Percentiles rank a stretch among this genome's conserved stretches.
phyloP scores from a whole-genome alignment of 192 early-diverging fungal genomes.

The Backusella westeae region DNA sequence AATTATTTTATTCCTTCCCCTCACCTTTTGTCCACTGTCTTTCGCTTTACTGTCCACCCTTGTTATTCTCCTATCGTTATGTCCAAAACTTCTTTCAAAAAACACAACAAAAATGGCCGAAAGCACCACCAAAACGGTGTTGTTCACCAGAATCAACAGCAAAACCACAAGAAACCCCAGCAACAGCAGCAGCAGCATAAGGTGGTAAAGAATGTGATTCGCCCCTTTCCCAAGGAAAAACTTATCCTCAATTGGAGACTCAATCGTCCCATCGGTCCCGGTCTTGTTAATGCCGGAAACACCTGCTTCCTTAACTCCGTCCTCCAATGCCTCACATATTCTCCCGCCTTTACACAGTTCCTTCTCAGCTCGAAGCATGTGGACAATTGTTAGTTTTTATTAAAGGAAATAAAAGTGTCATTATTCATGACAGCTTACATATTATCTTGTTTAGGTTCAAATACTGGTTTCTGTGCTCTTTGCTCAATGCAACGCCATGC shows the following conservation, averaged over 20 bases:
- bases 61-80: background rate
- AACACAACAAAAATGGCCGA: background rate
- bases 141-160: background rate
- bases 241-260: constrained; percentile 53
- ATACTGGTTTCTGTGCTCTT: constrained; percentile 65
- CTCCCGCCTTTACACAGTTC: constrained; percentile 69
- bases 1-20: background rate
- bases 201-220: background rate
- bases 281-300: constrained; percentile 70
- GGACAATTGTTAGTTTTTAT: constrained; percentile 48
- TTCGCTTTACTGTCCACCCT: background rate
- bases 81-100: background rate
- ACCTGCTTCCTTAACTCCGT: constrained; percentile 83
- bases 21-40: background rate
- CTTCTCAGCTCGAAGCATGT: constrained; percentile 60
- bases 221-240: constrained; percentile 18
- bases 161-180: background rate
- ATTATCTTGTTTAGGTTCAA: constrained; percentile 34
- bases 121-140: background rate
- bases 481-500: constrained; percentile 73
- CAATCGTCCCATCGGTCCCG: constrained; percentile 60
- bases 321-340: constrained; percentile 76
- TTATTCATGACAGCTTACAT: background rate
- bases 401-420: background rate
- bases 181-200: background rate